Evolutionary conservation across 2,329 filamentous ascomycete genomes (phyloP).

Genomic region (Coniella lustricola): DNA sequence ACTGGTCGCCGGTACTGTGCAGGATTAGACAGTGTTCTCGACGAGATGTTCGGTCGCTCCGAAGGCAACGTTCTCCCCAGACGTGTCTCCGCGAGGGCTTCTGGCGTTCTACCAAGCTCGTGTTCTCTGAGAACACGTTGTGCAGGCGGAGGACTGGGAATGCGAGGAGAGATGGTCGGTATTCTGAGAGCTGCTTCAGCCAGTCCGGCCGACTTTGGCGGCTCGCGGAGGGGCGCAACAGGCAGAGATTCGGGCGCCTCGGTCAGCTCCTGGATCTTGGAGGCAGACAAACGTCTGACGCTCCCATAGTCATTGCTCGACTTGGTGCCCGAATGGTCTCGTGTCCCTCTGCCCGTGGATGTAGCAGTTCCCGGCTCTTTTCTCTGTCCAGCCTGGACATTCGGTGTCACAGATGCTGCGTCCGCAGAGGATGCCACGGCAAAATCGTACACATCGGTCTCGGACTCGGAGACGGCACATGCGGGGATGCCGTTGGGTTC

Average conservation of each 20-base stretch:
- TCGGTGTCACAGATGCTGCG: not conserved
- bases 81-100: slow-evolving; percentile 19
- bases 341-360: slow-evolving; percentile 12
- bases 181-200: slow-evolving; percentile 27
- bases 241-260: slow-evolving; percentile 52
- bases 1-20: slow-evolving; percentile 32
- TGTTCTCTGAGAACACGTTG: slow-evolving; percentile 20
- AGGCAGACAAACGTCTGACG: slow-evolving; percentile 48
- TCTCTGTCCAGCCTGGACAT: slow-evolving; percentile 1
- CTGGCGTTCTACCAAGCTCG: slow-evolving; percentile 14
- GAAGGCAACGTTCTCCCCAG: slow-evolving; percentile 27
- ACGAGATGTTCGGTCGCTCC: slow-evolving; percentile 20
- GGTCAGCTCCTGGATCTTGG: slow-evolving; percentile 52
- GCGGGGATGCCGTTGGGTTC: slow-evolving; percentile 5
- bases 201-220: slow-evolving; percentile 30
- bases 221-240: slow-evolving; percentile 37
- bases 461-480: slow-evolving; percentile 15
- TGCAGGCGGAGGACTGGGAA: slow-evolving; percentile 20
- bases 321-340: slow-evolving; percentile 25
- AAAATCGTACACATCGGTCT: slow-evolving; percentile 9
- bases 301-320: slow-evolving; percentile 29
- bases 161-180: slow-evolving; percentile 28
- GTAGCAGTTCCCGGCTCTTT: slow-evolving; percentile 7
- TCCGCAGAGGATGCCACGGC: slow-evolving; percentile 11
- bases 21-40: slow-evolving; percentile 45